Percentiles rank a stretch among this genome's conserved stretches.
Conservation (phyloP, 805 yeast species). For the Teunomyces funiuensis region DNA sequence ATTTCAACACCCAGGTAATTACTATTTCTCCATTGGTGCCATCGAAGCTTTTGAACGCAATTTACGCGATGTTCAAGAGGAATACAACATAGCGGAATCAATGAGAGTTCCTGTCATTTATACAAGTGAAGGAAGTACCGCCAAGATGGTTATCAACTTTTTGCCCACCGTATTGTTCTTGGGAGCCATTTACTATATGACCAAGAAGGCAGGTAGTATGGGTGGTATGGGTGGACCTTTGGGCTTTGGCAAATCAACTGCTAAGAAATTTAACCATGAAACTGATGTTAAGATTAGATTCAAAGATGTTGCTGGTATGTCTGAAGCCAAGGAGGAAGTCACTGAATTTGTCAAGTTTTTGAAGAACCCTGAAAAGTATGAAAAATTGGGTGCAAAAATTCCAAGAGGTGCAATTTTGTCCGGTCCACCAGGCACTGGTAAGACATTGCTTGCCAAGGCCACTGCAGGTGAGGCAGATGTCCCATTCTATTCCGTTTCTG, state of each 20-base stretch:
- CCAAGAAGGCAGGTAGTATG: conserved; percentile 62
- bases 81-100: conserved; percentile 56
- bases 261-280: conserved; percentile 88
- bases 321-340: conserved; percentile 94
- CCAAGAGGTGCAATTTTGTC: conserved; percentile 97
- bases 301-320: conserved; percentile 95
- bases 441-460: conserved; percentile 93
- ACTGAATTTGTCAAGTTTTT: conserved; percentile 96
- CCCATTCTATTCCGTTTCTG: conserved; percentile 93
- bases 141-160: conserved; percentile 66
- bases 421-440: conserved; percentile 99
- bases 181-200: conserved; percentile 84
- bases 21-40: conserved; percentile 79
- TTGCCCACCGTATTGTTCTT: conserved; percentile 87
- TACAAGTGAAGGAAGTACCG: conserved; percentile 65
- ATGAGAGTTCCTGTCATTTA: conserved; percentile 82
- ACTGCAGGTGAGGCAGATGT: conserved; percentile 99
- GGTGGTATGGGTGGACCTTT: conserved; percentile 83
- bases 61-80: conserved; percentile 72
- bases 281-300: conserved; percentile 86
- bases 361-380: conserved; percentile 87
- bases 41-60: conserved; percentile 84
- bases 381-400: conserved; percentile 90
- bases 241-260: conserved; percentile 86
- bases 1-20: conserved; percentile 29